phyloP scores from a whole-genome alignment of 257 asterid genomes.

The Plantago major region DNA sequence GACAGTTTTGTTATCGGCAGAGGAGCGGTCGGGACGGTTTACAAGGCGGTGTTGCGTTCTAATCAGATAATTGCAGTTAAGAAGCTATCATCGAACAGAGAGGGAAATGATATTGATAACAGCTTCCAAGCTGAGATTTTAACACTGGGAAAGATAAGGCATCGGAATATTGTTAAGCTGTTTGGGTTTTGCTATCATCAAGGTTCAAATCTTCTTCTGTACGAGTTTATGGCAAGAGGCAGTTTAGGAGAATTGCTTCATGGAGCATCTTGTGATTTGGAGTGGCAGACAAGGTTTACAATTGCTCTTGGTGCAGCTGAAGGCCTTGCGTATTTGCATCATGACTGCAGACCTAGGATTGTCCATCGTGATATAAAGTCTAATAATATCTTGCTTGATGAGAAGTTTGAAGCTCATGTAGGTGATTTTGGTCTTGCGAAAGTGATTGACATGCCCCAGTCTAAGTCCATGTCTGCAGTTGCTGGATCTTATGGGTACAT shows the following conservation, averaged over 20 bases:
- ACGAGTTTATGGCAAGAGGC: constrained; percentile 87
- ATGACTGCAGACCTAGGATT: constrained; percentile 84
- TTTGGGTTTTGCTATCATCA: constrained; percentile 85
- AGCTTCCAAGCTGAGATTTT: constrained; percentile 80
- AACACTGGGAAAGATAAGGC: constrained; percentile 89
- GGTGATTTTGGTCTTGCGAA: constrained; percentile 97
- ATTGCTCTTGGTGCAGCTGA: constrained; percentile 90
- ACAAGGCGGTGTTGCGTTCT: constrained; percentile 70
- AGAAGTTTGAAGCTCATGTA: constrained; percentile 90
- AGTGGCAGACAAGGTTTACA: constrained; percentile 71
- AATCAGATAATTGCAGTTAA: constrained; percentile 68
- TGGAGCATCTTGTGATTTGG: constrained; percentile 47
- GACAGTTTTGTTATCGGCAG: constrained; percentile 66
- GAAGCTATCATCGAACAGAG: constrained; percentile 78
- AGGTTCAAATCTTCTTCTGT: constrained; percentile 81
- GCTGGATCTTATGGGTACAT: constrained; percentile 98
- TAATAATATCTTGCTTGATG: constrained; percentile 75
- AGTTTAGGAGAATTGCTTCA: constrained; percentile 91
- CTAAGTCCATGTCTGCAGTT: constrained; percentile 92
- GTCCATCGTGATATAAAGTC: constrained; percentile 91
- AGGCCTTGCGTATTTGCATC: constrained; percentile 85
- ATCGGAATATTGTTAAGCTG: constrained; percentile 84
- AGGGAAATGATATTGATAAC: constrained; percentile 60
- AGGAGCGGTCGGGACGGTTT: constrained; percentile 90
- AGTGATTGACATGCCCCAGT: constrained; percentile 93